These are phyloP conservation scores for Ensete ventricosum DNA, from an alignment of 176 grass and related monocot genomes.

Conservation along the genomic window DNA sequence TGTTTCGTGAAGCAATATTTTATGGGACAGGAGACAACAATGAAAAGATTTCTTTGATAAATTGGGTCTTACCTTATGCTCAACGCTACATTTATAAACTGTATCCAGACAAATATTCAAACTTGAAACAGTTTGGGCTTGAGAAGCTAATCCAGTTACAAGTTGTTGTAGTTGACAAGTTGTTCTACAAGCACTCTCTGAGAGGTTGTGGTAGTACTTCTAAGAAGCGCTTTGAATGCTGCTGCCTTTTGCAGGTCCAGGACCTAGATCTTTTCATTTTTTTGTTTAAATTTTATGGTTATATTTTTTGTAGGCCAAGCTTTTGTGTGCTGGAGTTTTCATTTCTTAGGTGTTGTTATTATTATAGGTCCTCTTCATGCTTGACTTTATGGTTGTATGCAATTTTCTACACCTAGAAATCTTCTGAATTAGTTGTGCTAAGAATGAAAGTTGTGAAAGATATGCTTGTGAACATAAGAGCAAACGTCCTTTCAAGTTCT, in stretches of 20 bases:
- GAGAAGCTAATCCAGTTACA: constrained; percentile 46
- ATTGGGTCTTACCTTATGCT: constrained; percentile 63
- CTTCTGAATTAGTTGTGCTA: too few species aligned
- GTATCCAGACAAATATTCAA: constrained; percentile 48
- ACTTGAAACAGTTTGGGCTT: constrained; percentile 48
- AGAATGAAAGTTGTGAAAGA: too few species aligned
- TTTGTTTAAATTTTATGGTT: neutral
- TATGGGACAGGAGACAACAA: constrained; percentile 56
- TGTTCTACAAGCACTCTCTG: constrained; percentile 68
- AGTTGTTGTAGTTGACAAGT: constrained; percentile 59
- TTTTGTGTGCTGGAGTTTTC: constrained; percentile 1
- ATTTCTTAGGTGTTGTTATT: neutral
- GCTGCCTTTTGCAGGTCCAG: constrained; percentile 75
- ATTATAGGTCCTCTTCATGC: neutral
- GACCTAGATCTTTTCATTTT: neutral
- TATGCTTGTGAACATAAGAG: too few species aligned
- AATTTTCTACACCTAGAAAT: neutral
- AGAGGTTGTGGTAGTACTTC: constrained; percentile 47
- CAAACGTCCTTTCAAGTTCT: too few species aligned
- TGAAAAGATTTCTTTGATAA: constrained; percentile 48
- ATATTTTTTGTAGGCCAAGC: neutral
- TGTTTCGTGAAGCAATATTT: constrained; percentile 79
- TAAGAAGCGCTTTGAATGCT: constrained; percentile 52
- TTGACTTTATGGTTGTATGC: too few species aligned
- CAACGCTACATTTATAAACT: constrained; percentile 78